These are phyloP conservation scores for Geosmithia flava DNA, from an alignment of 2,329 filamentous ascomycete species.

Conservation along the genomic window DNA sequence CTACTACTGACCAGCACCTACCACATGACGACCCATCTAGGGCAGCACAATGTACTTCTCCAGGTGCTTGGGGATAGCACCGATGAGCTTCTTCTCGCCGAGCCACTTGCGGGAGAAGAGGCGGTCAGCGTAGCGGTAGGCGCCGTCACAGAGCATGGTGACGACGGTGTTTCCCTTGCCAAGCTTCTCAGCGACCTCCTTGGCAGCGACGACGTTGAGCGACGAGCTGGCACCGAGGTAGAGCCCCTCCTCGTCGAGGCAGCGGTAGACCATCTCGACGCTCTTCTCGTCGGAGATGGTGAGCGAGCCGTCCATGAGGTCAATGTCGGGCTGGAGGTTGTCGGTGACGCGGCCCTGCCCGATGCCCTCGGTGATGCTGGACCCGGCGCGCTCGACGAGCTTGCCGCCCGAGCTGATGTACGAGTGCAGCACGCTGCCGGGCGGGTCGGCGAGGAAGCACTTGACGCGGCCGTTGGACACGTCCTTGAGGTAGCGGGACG, in stretches of 20 bases:
- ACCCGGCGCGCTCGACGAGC: slow-evolving; percentile 67
- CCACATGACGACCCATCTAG: slow-evolving; percentile 24
- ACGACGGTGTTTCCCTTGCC: slow-evolving; percentile 85
- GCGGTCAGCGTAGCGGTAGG: slow-evolving; percentile 92
- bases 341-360: slow-evolving; percentile 95
- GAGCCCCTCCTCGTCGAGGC: slow-evolving; percentile 87
- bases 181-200: slow-evolving; percentile 83
- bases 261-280: slow-evolving; percentile 95
- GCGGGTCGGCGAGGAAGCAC: slow-evolving; percentile 84
- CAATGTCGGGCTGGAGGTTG: slow-evolving; percentile 78
- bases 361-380: slow-evolving; percentile 94
- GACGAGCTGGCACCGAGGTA: slow-evolving; percentile 91
- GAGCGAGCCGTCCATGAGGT: slow-evolving; percentile 71
- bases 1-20: too few relatives aligned
- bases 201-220: slow-evolving; percentile 89
- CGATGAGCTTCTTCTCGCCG: slow-evolving; percentile 69
- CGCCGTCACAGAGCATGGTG: slow-evolving; percentile 87
- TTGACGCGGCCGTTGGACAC: slow-evolving; percentile 67
- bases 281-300: slow-evolving; percentile 85
- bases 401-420: slow-evolving; percentile 81
- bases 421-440: slow-evolving; percentile 83
- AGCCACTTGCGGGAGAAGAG: slow-evolving; percentile 91
- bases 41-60: slow-evolving; percentile 92
- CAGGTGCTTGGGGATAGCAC: slow-evolving; percentile 70
- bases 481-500: slow-evolving; percentile 81